Percentiles rank a stretch among this genome's conserved stretches.
These are phyloP conservation scores for Claviceps sp. DNA, from an alignment of 2,329 filamentous ascomycete genomes.

Conservation along the genomic window DNA sequence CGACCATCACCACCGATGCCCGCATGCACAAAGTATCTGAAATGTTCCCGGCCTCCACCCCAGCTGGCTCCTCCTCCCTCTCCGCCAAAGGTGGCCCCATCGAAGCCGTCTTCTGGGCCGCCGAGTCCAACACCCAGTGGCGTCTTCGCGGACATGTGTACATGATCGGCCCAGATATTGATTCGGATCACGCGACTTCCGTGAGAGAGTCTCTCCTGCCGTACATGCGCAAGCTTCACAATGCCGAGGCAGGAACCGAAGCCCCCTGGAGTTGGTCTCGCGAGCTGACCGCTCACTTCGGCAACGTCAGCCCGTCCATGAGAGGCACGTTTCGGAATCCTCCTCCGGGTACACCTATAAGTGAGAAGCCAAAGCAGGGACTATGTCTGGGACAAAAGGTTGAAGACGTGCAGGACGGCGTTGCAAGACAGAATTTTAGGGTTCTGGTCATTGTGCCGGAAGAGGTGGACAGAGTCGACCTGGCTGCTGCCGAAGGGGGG, in stretches of 20 bases:
- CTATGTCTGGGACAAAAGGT: conserved; percentile 49
- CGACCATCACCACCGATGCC: conserved; percentile 75
- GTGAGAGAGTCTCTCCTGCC: conserved; percentile 46
- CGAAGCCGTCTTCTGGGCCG: conserved; percentile 77
- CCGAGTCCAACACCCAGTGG: conserved; percentile 66
- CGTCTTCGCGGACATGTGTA: conserved; percentile 64
- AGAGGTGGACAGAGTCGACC: conserved; percentile 61
- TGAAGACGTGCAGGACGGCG: conserved; percentile 52
- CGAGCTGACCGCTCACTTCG: conserved; percentile 80
- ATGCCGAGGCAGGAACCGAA: conserved; percentile 11
- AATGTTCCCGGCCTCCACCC: conserved; percentile 38
- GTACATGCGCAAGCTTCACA: conserved; percentile 42
- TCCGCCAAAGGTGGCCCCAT: conserved; percentile 54
- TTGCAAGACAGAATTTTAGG: conserved; percentile 64
- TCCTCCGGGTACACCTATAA: conserved; percentile 48
- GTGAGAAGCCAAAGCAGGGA: conserved; percentile 30
- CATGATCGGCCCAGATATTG: conserved; percentile 57
- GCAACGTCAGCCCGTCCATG: conserved; percentile 72
- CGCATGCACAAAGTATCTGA: conserved; percentile 76
- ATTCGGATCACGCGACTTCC: conserved; percentile 27
- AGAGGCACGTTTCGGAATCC: conserved; percentile 64
- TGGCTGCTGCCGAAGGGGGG: conserved; percentile 50
- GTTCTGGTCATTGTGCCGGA: conserved; percentile 72
- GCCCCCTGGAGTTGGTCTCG: conserved; percentile 60
- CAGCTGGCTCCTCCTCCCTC: conserved; percentile 7